These are phyloP conservation scores for Trichoderma sp. DNA, from an alignment of 2,329 filamentous ascomycete species.

Conservation along the genomic window DNA sequence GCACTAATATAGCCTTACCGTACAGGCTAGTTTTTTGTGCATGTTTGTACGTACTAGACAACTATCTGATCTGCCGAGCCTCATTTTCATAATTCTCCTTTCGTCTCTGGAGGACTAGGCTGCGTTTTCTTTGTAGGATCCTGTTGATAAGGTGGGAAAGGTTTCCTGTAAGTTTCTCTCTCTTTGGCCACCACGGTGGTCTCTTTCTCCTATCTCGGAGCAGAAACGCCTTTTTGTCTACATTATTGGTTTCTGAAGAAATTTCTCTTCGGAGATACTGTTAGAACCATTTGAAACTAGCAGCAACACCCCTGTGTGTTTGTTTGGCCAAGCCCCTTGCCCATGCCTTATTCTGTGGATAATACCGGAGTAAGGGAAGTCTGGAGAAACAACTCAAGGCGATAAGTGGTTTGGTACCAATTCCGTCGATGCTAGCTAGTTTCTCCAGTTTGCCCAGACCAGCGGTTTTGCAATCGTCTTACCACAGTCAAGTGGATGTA, in stretches of 20 bases:
- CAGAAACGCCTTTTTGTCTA: not conserved
- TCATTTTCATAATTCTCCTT: not conserved
- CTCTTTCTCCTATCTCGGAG: conserved; percentile 11
- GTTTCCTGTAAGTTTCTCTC: not conserved
- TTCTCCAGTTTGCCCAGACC: not conserved
- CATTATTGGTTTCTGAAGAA: conserved; percentile 6
- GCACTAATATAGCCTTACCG: not conserved
- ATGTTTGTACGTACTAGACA: not conserved
- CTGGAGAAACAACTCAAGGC: not conserved
- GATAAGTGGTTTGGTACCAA: not conserved
- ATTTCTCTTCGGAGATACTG: conserved; percentile 10
- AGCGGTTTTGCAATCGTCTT: conserved; percentile 5
- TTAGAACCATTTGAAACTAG: not conserved
- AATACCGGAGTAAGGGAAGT: not conserved
- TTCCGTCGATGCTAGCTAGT: conserved; percentile 1
- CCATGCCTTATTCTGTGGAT: conserved; percentile 15
- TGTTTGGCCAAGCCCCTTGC: not conserved
- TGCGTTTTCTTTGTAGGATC: not conserved
- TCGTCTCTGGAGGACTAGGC: not conserved
- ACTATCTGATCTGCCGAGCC: not conserved
- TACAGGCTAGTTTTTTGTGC: not conserved
- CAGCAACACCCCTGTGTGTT: conserved; percentile 1
- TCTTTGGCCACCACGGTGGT: not conserved
- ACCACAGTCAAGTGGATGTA: not conserved
- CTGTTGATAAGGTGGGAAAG: not conserved